Conservation (phyloP, 441 rosid species). For the Isatis lusitanica region DNA sequence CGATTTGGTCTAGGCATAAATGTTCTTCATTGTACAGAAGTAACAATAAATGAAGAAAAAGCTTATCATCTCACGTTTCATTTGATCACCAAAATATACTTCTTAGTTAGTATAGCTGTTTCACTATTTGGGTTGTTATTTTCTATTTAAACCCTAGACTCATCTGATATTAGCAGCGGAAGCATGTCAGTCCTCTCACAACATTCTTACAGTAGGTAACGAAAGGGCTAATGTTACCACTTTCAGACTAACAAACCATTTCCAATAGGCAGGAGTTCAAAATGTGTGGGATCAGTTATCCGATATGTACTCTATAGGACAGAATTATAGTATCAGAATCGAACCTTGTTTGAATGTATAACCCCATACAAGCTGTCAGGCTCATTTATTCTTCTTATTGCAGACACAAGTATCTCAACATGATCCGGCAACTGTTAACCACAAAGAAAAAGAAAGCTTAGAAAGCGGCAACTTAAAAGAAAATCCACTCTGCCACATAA, state of each 20-base stretch:
- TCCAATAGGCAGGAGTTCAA: constrained; percentile 6
- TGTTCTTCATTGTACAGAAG: constrained; percentile 10
- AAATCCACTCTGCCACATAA: constrained; percentile 1
- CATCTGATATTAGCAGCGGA: constrained; percentile 10
- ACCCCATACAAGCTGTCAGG: constrained; percentile 97
- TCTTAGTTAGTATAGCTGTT: background rate
- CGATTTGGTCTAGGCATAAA: background rate
- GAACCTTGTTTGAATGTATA: constrained; percentile 85
- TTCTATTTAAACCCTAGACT: background rate
- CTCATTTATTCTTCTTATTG: constrained; percentile 89
- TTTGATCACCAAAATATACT: background rate
- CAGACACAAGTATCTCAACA: constrained; percentile 83
- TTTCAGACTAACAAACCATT: constrained; percentile 11
- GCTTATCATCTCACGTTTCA: background rate
- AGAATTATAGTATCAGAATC: constrained; percentile 30
- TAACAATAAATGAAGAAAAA: background rate
- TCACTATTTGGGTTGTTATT: constrained; percentile 8
- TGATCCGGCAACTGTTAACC: constrained; percentile 70
- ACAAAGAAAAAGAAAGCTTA: constrained; percentile 28
- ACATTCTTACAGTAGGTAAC: constrained; percentile 6
- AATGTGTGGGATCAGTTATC: constrained; percentile 15
- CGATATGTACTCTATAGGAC: background rate
- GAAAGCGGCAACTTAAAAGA: background rate
- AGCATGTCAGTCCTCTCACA: constrained; percentile 6
- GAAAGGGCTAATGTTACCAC: constrained; percentile 3